These are phyloP conservation scores for Wallacemonas sp. DNA, from an alignment of 208 protist genomes.

Conservation along the genomic window DNA sequence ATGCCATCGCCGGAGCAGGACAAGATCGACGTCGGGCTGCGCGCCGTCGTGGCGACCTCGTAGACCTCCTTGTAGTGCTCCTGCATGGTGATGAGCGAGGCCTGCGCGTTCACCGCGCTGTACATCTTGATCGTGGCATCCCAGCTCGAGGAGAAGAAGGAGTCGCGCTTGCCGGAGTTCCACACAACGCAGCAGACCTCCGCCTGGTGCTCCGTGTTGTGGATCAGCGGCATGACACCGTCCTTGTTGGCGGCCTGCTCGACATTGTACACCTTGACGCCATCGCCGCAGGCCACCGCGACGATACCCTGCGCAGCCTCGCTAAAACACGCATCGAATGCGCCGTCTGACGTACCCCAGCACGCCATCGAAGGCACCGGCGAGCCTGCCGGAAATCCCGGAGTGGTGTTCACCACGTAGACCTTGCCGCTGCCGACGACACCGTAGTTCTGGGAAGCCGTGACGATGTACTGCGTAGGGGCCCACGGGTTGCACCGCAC, in stretches of 20 bases:
- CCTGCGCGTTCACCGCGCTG: constrained; percentile 61
- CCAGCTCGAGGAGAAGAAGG: constrained; percentile 86
- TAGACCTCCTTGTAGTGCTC: constrained; percentile 93
- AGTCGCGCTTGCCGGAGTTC: constrained; percentile 67
- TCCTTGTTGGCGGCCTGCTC: constrained; percentile 76
- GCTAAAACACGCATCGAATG: constrained; percentile 87
- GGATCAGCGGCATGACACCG: constrained; percentile 68
- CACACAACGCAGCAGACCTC: constrained; percentile 86
- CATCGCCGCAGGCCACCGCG: constrained; percentile 84
- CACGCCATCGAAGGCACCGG: constrained; percentile 69
- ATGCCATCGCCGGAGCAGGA: constrained; percentile 89
- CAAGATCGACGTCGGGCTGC: constrained; percentile 79
- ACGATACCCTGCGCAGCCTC: constrained; percentile 81
- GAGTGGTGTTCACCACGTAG: constrained; percentile 80
- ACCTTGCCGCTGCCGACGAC: constrained; percentile 88
- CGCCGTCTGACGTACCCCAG: constrained; percentile 84
- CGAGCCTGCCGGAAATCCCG: constrained; percentile 46
- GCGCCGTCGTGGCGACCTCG: constrained; percentile 71
- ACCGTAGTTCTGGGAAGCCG: constrained; percentile 84
- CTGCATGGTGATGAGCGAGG: constrained; percentile 60
- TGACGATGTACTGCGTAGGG: constrained; percentile 77
- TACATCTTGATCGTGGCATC: constrained; percentile 83
- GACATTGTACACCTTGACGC: constrained; percentile 87
- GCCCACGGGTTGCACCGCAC: constrained; percentile 87
- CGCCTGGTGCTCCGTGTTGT: constrained; percentile 74